These are phyloP conservation scores for Melastoma candidum DNA, from an alignment of 441 rosid genomes.

Conservation along the genomic window DNA sequence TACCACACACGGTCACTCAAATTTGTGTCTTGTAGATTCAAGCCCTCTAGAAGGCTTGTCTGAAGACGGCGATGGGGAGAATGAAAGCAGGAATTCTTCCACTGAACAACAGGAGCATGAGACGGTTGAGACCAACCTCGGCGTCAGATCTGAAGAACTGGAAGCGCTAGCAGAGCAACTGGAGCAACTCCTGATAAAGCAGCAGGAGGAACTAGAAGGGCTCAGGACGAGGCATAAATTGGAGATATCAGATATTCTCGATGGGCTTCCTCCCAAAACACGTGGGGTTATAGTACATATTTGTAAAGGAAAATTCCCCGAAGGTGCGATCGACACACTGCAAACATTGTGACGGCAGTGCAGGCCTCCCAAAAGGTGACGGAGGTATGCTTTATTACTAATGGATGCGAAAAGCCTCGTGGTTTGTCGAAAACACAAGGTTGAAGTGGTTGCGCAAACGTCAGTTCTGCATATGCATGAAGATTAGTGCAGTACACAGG, in stretches of 20 bases:
- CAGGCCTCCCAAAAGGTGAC: too few species aligned
- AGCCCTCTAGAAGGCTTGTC: background rate
- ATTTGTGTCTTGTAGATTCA: constrained; percentile 13
- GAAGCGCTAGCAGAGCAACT: constrained; percentile 36
- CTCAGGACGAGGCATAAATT: constrained; percentile 45
- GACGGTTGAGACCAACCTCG: constrained; percentile 5
- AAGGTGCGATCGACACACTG: constrained; percentile 4
- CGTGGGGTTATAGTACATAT: constrained; percentile 32
- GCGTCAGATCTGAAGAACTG: constrained; percentile 21
- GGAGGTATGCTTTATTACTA: too few species aligned
- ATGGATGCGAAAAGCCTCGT: background rate
- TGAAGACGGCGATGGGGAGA: constrained; percentile 6
- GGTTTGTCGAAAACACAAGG: too few species aligned
- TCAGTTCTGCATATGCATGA: too few species aligned
- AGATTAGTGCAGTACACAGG: too few species aligned
- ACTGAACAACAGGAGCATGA: too few species aligned
- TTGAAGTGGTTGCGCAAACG: too few species aligned
- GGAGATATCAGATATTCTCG: constrained; percentile 41
- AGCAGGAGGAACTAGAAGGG: constrained; percentile 62
- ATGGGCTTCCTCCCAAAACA: constrained; percentile 44
- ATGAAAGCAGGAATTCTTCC: too few species aligned
- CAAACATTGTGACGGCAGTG: background rate
- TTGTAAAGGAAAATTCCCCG: constrained; percentile 32
- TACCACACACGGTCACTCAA: constrained; percentile 20
- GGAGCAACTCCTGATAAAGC: constrained; percentile 46